Evolutionary conservation across 2,329 filamentous ascomycete genomes (phyloP), one percentile per base, ranked within the genome.

Genomic region (Stemphylium beticola): DNA sequence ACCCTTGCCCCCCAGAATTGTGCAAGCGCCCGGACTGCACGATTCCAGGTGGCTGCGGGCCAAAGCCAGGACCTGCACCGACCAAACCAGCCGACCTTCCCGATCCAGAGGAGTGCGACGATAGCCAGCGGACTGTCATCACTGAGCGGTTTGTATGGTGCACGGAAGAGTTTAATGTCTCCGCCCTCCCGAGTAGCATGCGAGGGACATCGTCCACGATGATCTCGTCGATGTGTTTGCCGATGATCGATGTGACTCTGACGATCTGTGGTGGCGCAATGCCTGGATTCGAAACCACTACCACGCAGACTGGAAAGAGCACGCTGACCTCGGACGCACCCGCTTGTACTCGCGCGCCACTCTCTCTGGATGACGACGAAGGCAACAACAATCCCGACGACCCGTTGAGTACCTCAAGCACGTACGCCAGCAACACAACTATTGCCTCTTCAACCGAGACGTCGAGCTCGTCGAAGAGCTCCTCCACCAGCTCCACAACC

Each of bases 291-390:
- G 6, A 61, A 54, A 60, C 62, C 1, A 61, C 58, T 1, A 36
- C 41, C 1, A 62, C 57, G 0, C 38, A 42, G 14, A 61, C 40
- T 12, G 50, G 32, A n/a, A 58, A 57, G 7, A 31, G 50, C 2
- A 58, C 49, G 32, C 47, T 39, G 7, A 52, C 29, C 5, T 52
- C 47, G 17, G 54, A 58, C 17, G 54, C 32, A 11, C 60, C 58
- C 15, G 57, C 57, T 11, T 73, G 69, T 31, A 67, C 63, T 5
- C 47, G 51, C 4, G 65, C 57, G 8, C 59, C 66, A 6, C 57
- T 72, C 4, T 58, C 49, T n/a, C 52, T 72, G 0, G 67, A 73
- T 36, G 68, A 72, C n/a, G 67, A 71, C 26, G 61, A 71, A 37
- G 68, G 68, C 2, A 57, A 66, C 26, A 68, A 71, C 37, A 60